Evolutionary conservation across 202 grass and related monocot genomes (phyloP).

Genomic region (Dendrocalamus latiflorus): DNA sequence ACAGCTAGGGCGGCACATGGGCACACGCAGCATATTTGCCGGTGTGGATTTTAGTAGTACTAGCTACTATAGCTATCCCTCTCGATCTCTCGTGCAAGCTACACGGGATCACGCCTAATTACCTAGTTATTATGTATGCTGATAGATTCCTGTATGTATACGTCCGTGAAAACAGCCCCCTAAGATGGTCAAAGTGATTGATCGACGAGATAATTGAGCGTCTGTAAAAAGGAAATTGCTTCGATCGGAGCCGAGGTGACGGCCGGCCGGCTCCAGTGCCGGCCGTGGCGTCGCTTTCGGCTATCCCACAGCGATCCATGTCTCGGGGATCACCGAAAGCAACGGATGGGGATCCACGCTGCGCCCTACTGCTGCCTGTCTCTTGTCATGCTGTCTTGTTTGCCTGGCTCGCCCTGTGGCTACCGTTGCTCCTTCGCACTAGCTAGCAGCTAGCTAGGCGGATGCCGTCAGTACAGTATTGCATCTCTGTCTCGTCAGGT

Average conservation of each 20-base stretch:
- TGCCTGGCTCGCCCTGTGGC: background rate
- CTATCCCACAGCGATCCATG: conserved; percentile 7
- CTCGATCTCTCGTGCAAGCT: background rate
- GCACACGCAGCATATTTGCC: background rate
- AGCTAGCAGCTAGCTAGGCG: background rate
- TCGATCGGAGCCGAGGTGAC: background rate
- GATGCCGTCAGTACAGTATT: background rate
- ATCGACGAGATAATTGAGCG: background rate
- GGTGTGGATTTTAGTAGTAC: background rate
- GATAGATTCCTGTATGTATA: background rate
- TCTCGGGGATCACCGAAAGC: conserved; percentile 33
- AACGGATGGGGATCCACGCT: background rate
- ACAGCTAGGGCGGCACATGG: conserved; percentile 26
- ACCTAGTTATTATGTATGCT: background rate
- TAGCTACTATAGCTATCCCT: background rate
- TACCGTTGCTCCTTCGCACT: background rate
- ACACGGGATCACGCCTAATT: background rate
- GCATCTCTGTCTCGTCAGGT: background rate
- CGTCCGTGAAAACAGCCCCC: background rate
- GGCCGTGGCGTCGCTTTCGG: conserved; percentile 18
- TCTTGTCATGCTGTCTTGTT: conserved; percentile 32
- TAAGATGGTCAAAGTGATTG: background rate
- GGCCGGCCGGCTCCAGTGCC: background rate
- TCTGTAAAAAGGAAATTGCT: background rate
- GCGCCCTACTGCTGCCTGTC: conserved; percentile 13